Base-by-base conservation (phyloP, 179 eudicot species). In the Sideroxylon spinosum region DNA sequence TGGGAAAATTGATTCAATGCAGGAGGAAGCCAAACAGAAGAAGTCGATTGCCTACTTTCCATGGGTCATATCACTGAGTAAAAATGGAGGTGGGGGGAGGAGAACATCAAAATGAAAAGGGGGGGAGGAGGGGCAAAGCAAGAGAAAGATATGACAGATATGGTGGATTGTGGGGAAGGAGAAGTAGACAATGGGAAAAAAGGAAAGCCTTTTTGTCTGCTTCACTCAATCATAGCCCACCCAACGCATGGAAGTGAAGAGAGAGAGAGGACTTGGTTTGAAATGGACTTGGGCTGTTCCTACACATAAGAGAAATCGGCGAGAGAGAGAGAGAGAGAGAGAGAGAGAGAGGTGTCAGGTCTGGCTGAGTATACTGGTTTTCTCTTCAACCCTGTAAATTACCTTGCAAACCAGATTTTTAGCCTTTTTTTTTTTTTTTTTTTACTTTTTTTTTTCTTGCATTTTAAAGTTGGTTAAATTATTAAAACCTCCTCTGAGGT, bases 161-260 rank as follows among this genome's bases (percentile, higher is more conserved):
- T 61, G 32, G 66, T 82, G 81, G 68, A 50, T 16, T 67, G 60
- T 78, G 80, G 78, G 81, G 53, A 53, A 71, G 46, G 61, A 65
- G 73, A 72, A 13, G 17, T 75, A 76, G 77, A 75, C 59, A 71
- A 28, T 77, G 68, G 56, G 50, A 14, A 55, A 49, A 76, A 76
- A 82, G 52, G 56, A 10, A 52, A 9, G 56, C 14, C 56, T 14
- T 53, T 62, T 67, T 76, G 71, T 69, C 75, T 76, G 65, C 70
- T 74, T 83, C 86, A 68, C 76, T 86, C 84, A 82, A 81, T 79
- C 78, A 81, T 64, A 81, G 37, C 78, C 71, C 73, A 80, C 76
- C 73, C n/a, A 57, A 57, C 25, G 37, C 77, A 65, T 73, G 67
- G 80, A 77, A 53, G 73, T 63, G 50, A 68, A 44, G 48, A 22